phyloP scores from a whole-genome alignment of 208 protist species.

The Wallacemonas sp. region DNA sequence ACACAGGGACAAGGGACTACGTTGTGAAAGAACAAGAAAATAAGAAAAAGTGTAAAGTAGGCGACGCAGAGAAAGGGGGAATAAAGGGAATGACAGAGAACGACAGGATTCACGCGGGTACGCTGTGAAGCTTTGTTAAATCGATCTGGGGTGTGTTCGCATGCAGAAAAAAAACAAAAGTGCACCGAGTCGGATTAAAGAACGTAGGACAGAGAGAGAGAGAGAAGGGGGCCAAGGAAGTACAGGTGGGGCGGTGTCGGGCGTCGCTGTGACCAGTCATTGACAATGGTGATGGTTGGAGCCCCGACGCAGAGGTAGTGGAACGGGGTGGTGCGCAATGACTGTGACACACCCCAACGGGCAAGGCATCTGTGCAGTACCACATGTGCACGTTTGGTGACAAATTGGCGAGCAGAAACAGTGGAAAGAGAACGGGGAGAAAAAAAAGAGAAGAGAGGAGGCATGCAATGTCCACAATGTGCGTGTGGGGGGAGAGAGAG shows the following conservation, averaged over 20 bases:
- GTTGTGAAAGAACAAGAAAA: slow-evolving; percentile 5
- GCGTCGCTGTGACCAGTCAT: too few relatives aligned
- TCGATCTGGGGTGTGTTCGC: neutral
- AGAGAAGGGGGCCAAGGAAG: neutral
- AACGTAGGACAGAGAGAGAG: neutral
- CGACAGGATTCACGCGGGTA: too few relatives aligned
- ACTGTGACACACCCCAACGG: too few relatives aligned
- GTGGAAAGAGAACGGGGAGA: neutral
- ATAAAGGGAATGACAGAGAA: neutral
- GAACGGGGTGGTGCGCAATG: too few relatives aligned
- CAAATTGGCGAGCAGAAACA: neutral
- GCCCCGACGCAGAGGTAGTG: too few relatives aligned
- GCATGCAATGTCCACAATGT: slow-evolving; percentile 9
- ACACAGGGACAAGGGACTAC: neutral
- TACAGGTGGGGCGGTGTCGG: neutral
- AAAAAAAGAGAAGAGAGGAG: slow-evolving; percentile 2
- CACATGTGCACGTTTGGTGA: too few relatives aligned
- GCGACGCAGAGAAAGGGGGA: neutral
- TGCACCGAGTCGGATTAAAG: slow-evolving; percentile 1
- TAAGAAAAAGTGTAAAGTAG: slow-evolving; percentile 7
- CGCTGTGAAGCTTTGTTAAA: too few relatives aligned
- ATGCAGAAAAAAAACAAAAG: too few relatives aligned
- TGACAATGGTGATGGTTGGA: too few relatives aligned
- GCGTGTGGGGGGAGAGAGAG: slow-evolving; percentile 5
- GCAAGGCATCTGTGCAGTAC: too few relatives aligned